These are phyloP conservation scores for Beauveria scarabaeidicola DNA, from an alignment of 2,329 filamentous ascomycete genomes.

Conservation along the genomic window DNA sequence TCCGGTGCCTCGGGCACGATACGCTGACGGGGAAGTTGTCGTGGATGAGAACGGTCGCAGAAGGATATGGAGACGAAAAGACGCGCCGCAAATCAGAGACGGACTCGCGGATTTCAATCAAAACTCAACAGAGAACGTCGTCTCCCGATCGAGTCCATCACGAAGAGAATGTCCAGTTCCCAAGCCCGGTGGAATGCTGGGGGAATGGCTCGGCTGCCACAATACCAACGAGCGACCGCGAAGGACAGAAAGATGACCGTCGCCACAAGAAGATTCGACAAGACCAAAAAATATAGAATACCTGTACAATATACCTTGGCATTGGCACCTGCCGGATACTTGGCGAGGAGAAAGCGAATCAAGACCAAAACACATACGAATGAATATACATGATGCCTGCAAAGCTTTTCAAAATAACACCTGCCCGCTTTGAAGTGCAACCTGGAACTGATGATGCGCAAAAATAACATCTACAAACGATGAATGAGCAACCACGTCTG, in stretches of 20 bases:
- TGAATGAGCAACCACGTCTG: background rate
- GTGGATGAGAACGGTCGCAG: conserved; percentile 38
- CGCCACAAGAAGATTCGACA: background rate
- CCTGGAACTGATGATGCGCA: no score
- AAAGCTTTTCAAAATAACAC: background rate
- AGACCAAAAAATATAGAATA: background rate
- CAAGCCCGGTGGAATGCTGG: conserved; percentile 73
- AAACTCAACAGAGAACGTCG: conserved; percentile 17
- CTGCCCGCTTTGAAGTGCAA: background rate
- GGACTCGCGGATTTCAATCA: conserved; percentile 41
- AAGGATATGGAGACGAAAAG: conserved; percentile 34
- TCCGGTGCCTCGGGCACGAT: conserved; percentile 67
- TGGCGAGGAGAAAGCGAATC: background rate
- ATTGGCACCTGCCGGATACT: background rate
- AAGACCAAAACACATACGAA: background rate
- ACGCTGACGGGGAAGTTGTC: conserved; percentile 58
- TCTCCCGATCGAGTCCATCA: conserved; percentile 31
- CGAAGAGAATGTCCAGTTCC: conserved; percentile 81
- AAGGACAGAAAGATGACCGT: conserved; percentile 19
- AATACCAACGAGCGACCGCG: conserved; percentile 21
- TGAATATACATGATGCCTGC: background rate
- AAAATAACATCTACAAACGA: background rate
- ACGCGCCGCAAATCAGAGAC: conserved; percentile 32
- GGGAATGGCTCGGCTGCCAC: conserved; percentile 65
- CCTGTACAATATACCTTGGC: conserved; percentile 4